Evolutionary conservation across 352 stramenopile genomes (phyloP), one percentile per base, ranked within the genome.

Genomic region (Phytophthora pseudosyringae): DNA sequence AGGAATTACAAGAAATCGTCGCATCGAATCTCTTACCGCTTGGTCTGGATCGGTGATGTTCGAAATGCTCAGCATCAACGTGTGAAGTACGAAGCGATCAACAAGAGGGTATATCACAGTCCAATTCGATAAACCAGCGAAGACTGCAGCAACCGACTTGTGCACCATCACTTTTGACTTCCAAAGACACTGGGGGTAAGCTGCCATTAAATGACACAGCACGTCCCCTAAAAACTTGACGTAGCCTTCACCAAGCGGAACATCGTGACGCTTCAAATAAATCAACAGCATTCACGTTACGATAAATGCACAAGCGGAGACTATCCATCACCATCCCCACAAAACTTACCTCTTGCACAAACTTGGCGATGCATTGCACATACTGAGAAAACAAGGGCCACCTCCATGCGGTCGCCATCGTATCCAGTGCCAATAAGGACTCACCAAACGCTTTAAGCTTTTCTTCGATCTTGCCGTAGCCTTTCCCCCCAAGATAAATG

Each of bases 391-490:
- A 77, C 16, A 84, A 73, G 8, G 72, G 76, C 83, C 78, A 95
- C 35, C 67, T 86, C 57, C 67, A 80, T 21, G 75, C 81, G 18
- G 74, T 87, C 16, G 71, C 28, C 40, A 78, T 76, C 15, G 78
- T 68, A 33, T 83, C 71, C 26, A 91, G 47, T 26, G 81, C 84
- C 26, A 95, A 65, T 7, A 95, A 28, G 11, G 78, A 85, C 36
- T 95, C 86, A 13, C 86, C 83, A 67, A 85, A 91, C 39, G 72
- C 80, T 49, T 75, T 78, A 29, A 95, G 55, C n/a, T 75, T 78
- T 6, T 80, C 72, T 67, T 93, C 80, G 26, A 95, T 90, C 52
- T 93, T 93, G 4, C 65, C 9, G 39, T 86, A 82, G 9, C 69
- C 77, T 38, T 62, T 75, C 16, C 67, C 55, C 2, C 78, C 81